A percentile compares a stretch with the other conserved stretches of the same genome.
Conservation (phyloP, 345 rosid genomes). For the Salix viminalis region DNA sequence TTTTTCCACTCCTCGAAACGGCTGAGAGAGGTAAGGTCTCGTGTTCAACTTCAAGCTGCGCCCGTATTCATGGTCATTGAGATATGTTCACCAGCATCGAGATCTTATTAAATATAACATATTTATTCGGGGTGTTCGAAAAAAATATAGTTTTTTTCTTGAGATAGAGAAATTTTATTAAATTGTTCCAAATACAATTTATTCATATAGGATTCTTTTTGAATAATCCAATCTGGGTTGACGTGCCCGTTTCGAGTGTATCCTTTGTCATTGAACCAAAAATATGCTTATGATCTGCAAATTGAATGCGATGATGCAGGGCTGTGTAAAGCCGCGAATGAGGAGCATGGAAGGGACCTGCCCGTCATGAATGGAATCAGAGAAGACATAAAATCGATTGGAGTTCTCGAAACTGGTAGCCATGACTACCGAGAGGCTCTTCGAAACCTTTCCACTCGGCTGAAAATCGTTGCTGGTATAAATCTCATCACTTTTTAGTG, state of each 20-base stretch:
- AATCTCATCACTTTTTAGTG: neutral
- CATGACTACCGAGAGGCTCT: conserved; percentile 46
- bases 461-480: conserved; percentile 52
- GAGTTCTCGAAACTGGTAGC: conserved; percentile 45
- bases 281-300: neutral
- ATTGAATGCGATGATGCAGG: conserved; percentile 32
- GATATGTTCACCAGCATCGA: too few species aligned
- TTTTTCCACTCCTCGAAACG: conserved; percentile 56
- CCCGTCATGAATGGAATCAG: conserved; percentile 72
- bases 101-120: too few species aligned
- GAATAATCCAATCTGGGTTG: too few species aligned
- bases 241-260: too few species aligned
- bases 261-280: too few species aligned
- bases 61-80: too few species aligned
- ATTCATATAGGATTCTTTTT: too few species aligned
- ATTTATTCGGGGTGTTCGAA: too few species aligned
- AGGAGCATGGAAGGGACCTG: conserved; percentile 65
- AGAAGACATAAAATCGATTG: conserved; percentile 64
- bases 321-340: conserved; percentile 53
- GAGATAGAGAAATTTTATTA: too few species aligned
- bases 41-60: neutral
- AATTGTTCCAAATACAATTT: too few species aligned
- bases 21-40: conserved; percentile 53
- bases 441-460: conserved; percentile 43
- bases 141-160: too few species aligned